phyloP scores from a whole-genome alignment of 805 yeast species.

The Yarrowia divulgata region DNA sequence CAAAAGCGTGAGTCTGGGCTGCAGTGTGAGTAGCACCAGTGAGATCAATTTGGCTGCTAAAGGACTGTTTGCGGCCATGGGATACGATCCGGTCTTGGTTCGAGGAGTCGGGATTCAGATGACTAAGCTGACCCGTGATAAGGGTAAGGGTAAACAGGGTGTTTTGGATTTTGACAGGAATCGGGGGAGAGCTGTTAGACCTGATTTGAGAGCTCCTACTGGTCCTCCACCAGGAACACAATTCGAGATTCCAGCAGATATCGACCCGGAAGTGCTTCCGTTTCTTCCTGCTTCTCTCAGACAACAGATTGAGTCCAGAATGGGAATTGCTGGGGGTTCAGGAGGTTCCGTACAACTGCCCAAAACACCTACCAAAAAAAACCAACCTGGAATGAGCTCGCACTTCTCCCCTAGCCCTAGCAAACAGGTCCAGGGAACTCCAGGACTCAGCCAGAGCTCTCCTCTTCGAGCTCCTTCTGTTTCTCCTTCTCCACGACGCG shows the following conservation, averaged over 20 bases:
- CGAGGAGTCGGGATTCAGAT: conserved; percentile 82
- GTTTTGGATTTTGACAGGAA: conserved; percentile 3
- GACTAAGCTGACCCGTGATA: conserved; percentile 55
- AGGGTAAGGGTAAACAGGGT: conserved; percentile 19
- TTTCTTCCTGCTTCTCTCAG: conserved; percentile 1
- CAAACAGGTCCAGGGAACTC: background rate
- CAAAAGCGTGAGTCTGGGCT: conserved; percentile 65
- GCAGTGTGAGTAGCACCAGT: conserved; percentile 58
- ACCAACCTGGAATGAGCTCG: conserved; percentile 1
- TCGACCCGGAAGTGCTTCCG: conserved; percentile 35
- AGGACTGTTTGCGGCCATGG: conserved; percentile 61
- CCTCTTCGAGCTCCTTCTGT: background rate
- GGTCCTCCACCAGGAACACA: conserved; percentile 21
- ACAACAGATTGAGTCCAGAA: conserved; percentile 4
- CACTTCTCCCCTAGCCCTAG: conserved; percentile 16
- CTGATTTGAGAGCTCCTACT: background rate
- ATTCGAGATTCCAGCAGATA: conserved; percentile 41
- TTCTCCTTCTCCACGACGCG: conserved; percentile 3
- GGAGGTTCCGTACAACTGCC: too few relatives aligned
- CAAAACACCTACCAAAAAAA: background rate
- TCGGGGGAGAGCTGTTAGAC: background rate
- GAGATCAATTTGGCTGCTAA: conserved; percentile 66
- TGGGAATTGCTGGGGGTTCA: background rate
- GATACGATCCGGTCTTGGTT: conserved; percentile 69
- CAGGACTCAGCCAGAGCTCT: conserved; percentile 4